Conservation (phyloP, 129 eudicot genomes). For the Flaveria bidentis region DNA sequence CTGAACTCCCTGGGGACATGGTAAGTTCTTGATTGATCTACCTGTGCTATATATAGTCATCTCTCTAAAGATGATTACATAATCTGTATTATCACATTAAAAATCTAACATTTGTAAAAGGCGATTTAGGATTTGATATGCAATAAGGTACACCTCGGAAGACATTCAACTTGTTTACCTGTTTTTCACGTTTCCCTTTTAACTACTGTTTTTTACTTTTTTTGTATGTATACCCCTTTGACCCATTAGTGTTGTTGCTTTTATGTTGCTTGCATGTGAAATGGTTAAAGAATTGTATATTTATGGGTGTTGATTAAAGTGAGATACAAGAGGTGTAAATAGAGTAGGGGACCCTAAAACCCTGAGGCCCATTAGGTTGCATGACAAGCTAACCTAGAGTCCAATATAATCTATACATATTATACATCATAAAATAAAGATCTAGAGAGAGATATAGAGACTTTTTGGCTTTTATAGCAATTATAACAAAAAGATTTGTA, state of each 20-base stretch:
- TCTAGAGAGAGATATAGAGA: background rate
- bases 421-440: background rate
- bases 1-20: slow-evolving; percentile 99
- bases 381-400: background rate
- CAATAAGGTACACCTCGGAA: background rate
- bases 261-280: background rate
- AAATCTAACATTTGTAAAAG: background rate
- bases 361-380: background rate
- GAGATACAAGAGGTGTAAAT: background rate
- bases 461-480: background rate
- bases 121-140: background rate
- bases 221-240: background rate
- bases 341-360: background rate
- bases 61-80: background rate
- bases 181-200: background rate
- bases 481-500: too few species aligned
- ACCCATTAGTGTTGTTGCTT: background rate
- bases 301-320: background rate
- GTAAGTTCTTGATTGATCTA: slow-evolving; percentile 36
- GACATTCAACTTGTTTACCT: background rate
- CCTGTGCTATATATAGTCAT: background rate
- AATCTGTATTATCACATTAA: background rate
- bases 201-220: background rate
- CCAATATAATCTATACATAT: background rate
- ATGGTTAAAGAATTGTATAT: background rate